These are phyloP conservation scores for Tulasnella sp. DNA, from an alignment of 768 basidiomycete genomes.

Conservation along the genomic window DNA sequence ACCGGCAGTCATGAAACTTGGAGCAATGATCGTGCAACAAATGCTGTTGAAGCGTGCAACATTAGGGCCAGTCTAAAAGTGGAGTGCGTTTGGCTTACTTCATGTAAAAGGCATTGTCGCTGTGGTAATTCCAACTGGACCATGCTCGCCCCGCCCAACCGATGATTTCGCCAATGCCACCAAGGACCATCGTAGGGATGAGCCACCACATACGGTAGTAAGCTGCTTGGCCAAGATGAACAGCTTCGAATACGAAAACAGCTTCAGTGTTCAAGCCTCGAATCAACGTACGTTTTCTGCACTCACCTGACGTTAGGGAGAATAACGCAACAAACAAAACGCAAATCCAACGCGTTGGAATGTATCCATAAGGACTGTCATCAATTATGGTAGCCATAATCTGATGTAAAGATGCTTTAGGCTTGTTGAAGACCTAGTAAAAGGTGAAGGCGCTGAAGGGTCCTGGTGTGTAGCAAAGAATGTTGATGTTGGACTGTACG, in stretches of 20 bases:
- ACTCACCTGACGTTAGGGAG: constrained; percentile 25
- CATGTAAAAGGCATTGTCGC: constrained; percentile 43
- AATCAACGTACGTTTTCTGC: background rate
- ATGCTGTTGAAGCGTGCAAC: constrained; percentile 41
- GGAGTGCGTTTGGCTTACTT: constrained; percentile 39
- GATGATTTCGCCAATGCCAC: constrained; percentile 50
- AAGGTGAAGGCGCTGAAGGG: background rate
- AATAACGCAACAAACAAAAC: constrained; percentile 45
- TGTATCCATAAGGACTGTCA: constrained; percentile 43
- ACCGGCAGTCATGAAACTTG: constrained; percentile 48
- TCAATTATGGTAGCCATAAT: background rate
- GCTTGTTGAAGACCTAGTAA: background rate
- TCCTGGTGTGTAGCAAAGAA: background rate
- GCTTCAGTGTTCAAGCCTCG: background rate
- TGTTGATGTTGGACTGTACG: background rate
- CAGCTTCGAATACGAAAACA: constrained; percentile 43
- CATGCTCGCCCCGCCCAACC: constrained; percentile 56
- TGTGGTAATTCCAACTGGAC: constrained; percentile 13
- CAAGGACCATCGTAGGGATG: constrained; percentile 48
- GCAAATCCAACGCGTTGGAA: constrained; percentile 44
- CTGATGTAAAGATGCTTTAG: background rate
- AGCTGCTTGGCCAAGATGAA: constrained; percentile 49
- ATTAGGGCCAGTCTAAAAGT: constrained; percentile 6
- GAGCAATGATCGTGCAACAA: constrained; percentile 52
- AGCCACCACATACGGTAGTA: constrained; percentile 53